Evolutionary conservation across 768 basidiomycete genomes (phyloP).

Genomic region (Mycena filopes): DNA sequence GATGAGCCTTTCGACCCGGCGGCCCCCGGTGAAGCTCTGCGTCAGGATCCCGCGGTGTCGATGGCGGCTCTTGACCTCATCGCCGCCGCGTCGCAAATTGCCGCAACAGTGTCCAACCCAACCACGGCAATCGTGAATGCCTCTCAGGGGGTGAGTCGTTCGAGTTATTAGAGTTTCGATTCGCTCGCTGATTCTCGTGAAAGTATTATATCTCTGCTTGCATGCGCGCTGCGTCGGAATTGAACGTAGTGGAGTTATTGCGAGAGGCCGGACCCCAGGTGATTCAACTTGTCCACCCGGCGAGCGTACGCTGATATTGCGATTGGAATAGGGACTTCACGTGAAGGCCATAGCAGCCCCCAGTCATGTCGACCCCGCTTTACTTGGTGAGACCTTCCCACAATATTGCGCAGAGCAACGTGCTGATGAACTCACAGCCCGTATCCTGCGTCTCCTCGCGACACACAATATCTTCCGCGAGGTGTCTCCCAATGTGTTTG

Average conservation of each 20-base stretch:
- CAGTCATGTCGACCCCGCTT: not conserved
- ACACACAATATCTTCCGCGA: not conserved
- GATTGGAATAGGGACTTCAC: not conserved
- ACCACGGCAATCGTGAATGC: not conserved
- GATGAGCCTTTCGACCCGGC: constrained; percentile 20
- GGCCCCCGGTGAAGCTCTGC: not conserved
- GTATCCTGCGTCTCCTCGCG: not conserved
- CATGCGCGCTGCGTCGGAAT: too few species aligned
- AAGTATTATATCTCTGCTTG: not conserved
- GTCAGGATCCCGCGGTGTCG: not conserved
- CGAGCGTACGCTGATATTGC: too few species aligned
- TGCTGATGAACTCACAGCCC: not conserved
- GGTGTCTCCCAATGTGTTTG: not conserved
- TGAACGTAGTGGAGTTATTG: not conserved
- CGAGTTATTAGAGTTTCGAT: too few species aligned
- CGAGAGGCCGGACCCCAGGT: not conserved
- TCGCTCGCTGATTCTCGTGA: too few species aligned
- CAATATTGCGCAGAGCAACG: too few species aligned
- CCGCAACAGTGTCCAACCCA: not conserved
- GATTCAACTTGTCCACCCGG: not conserved
- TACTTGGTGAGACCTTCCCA: not conserved
- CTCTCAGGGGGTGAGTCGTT: not conserved
- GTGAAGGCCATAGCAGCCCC: not conserved
- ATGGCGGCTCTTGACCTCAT: not conserved
- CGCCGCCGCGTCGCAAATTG: constrained; percentile 1